phyloP scores from a whole-genome alignment of 2,329 filamentous ascomycete species.

The Pseudogymnoascus sp. region DNA sequence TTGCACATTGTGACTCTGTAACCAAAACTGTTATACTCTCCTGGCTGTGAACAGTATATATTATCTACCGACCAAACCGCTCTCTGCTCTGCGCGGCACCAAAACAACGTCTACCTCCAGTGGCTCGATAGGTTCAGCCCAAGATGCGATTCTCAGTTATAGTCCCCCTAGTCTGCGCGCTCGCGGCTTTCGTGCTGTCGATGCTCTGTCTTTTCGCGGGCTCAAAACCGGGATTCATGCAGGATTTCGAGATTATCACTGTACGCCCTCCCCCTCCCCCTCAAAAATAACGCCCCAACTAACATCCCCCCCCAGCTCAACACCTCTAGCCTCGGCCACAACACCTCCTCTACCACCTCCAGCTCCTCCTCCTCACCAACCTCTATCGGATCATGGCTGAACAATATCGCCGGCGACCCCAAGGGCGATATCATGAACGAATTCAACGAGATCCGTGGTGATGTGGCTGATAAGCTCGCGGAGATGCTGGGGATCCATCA shows the following conservation, averaged over 20 bases:
- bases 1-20: not conserved
- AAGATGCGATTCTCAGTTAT: conserved; percentile 39
- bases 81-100: not conserved
- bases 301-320: conserved; percentile 37
- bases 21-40: not conserved
- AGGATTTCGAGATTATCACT: conserved; percentile 47
- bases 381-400: conserved; percentile 20
- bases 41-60: not conserved
- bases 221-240: conserved; percentile 44
- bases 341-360: conserved; percentile 17
- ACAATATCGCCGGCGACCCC: conserved; percentile 26
- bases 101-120: not conserved
- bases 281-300: not conserved
- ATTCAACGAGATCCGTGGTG: conserved; percentile 30
- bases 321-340: conserved; percentile 43
- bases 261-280: conserved; percentile 26
- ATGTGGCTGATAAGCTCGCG: conserved; percentile 32
- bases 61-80: not conserved
- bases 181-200: conserved; percentile 47
- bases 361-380: conserved; percentile 18
- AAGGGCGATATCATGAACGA: conserved; percentile 11
- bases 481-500: conserved; percentile 44
- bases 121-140: conserved; percentile 1
- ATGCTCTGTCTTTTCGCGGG: conserved; percentile 55
- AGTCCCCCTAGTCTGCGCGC: conserved; percentile 41